Conservation (phyloP, 2,329 filamentous ascomycete genomes). For the Plenodomus lindquistii region DNA sequence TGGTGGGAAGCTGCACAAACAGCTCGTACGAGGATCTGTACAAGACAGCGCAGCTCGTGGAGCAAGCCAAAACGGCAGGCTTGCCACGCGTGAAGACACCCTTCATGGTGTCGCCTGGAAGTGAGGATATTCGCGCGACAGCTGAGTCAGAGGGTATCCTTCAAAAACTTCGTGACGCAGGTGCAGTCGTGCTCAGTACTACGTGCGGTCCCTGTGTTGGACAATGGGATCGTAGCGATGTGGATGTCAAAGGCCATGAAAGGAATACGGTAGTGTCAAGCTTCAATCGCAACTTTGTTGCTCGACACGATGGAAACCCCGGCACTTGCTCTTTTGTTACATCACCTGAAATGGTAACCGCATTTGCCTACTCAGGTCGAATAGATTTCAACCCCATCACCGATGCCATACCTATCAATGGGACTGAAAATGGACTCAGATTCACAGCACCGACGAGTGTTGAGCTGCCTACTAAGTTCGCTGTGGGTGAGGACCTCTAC, state of each 20-base stretch:
- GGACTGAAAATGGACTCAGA: conserved; percentile 94
- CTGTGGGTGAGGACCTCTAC: conserved; percentile 91
- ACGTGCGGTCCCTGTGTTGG: conserved; percentile 74
- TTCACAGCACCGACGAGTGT: conserved; percentile 78
- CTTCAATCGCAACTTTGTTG: conserved; percentile 99
- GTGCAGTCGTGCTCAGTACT: conserved; percentile 91
- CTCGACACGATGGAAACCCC: conserved; percentile 94
- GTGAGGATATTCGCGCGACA: conserved; percentile 91
- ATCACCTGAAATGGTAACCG: conserved; percentile 86
- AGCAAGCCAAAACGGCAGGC: conserved; percentile 90
- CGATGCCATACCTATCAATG: conserved; percentile 83
- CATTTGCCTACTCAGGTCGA: conserved; percentile 79
- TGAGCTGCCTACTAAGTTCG: conserved; percentile 79
- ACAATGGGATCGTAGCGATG: conserved; percentile 92
- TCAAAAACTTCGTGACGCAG: conserved; percentile 93
- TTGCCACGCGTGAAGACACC: conserved; percentile 79
- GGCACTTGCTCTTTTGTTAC: conserved; percentile 93
- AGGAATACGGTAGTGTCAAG: conserved; percentile 99
- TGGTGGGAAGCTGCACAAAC: conserved; percentile 99
- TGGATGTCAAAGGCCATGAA: conserved; percentile 68
- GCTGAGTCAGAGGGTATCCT: conserved; percentile 87
- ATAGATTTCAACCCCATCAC: conserved; percentile 94
- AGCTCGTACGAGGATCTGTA: conserved; percentile 88
- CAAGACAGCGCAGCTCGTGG: conserved; percentile 86
- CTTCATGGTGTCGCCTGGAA: conserved; percentile 95